Conservation (phyloP, 345 rosid species). For the Gossypium raimondii region DNA sequence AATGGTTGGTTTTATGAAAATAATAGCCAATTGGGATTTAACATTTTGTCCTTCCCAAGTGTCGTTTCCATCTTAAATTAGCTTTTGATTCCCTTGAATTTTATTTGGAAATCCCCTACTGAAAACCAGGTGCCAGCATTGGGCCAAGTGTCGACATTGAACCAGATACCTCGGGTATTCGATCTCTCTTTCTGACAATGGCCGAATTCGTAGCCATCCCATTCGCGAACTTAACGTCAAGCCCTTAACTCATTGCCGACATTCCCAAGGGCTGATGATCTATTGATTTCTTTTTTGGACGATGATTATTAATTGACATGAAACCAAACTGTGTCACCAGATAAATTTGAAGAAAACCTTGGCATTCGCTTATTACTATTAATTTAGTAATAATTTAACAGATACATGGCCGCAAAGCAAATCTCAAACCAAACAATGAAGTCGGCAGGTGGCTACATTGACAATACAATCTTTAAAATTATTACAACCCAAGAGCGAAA, state of each 20-base stretch:
- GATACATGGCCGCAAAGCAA: background rate
- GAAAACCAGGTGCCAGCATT: background rate
- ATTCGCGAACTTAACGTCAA: background rate
- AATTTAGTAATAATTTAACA: background rate
- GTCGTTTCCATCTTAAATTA: too few species aligned
- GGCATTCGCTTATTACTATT: background rate
- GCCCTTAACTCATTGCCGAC: too few species aligned
- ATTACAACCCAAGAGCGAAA: slow-evolving; percentile 53
- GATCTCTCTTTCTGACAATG: background rate
- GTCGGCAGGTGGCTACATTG: background rate
- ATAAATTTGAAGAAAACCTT: background rate
- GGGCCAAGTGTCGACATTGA: background rate
- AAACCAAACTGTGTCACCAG: background rate
- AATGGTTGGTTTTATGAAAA: background rate
- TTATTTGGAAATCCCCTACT: background rate
- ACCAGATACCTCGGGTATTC: too few species aligned
- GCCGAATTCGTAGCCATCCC: background rate
- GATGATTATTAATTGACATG: too few species aligned
- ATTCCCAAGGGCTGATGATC: too few species aligned
- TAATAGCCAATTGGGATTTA: background rate
- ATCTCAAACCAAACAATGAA: background rate
- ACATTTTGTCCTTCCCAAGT: background rate
- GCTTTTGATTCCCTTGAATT: background rate
- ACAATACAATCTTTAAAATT: slow-evolving; percentile 1
- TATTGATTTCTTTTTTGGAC: too few species aligned